Evolutionary conservation across 106 monocot species (phyloP).

Genomic region (Chionographis japonica): DNA sequence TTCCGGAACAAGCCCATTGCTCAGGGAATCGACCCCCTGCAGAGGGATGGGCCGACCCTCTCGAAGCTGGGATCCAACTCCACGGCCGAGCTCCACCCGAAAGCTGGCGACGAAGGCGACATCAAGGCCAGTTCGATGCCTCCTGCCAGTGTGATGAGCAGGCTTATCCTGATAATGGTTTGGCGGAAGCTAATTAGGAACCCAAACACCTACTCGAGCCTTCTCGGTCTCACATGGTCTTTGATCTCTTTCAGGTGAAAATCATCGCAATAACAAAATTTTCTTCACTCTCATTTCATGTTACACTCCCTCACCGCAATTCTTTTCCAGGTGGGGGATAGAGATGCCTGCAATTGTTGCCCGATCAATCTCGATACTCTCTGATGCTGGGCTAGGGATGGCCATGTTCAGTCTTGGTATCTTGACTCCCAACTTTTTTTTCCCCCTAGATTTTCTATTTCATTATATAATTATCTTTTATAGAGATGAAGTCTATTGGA

Average conservation of each 20-base stretch:
- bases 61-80: slow-evolving; percentile 30
- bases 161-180: slow-evolving; percentile 52
- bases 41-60: slow-evolving; percentile 7
- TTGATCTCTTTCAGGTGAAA: slow-evolving; percentile 43
- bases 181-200: slow-evolving; percentile 56
- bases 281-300: too few relatives aligned
- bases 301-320: not conserved
- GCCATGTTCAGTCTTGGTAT: slow-evolving; percentile 61
- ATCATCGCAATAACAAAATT: too few relatives aligned
- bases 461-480: not conserved
- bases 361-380: slow-evolving; percentile 34
- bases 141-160: slow-evolving; percentile 37
- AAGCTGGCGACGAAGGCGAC: slow-evolving; percentile 6
- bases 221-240: slow-evolving; percentile 45
- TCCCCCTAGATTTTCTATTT: not conserved
- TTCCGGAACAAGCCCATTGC: slow-evolving; percentile 15
- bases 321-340: slow-evolving; percentile 28
- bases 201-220: slow-evolving; percentile 53
- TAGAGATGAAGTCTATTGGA: too few relatives aligned
- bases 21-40: not conserved
- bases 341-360: slow-evolving; percentile 43
- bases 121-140: slow-evolving; percentile 10
- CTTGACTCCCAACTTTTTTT: not conserved
- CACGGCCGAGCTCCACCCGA: slow-evolving; percentile 24
- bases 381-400: slow-evolving; percentile 54